Evolutionary conservation across 345 rosid species (phyloP).

Genomic region (Gossypium sturtianum): DNA sequence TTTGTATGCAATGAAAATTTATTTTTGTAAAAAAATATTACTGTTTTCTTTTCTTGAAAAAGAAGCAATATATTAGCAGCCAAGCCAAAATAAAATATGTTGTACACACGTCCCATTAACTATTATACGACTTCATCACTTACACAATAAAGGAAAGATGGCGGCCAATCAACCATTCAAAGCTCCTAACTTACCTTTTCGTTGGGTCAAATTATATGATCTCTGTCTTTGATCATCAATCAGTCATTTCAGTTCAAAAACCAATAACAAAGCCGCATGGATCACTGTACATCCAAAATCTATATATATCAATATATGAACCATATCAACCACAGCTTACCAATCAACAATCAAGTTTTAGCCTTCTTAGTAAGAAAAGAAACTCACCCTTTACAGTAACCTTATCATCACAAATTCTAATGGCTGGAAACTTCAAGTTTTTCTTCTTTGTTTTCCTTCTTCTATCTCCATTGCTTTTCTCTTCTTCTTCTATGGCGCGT

Average conservation of each 20-base stretch:
- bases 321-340: background rate
- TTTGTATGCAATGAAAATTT: no score
- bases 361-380: background rate
- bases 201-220: background rate
- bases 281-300: background rate
- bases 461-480: conserved; percentile 1
- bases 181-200: background rate
- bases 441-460: conserved; percentile 11
- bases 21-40: no score
- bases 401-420: background rate
- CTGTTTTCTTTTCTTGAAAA: background rate
- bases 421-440: conserved; percentile 21
- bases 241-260: background rate
- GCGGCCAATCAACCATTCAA: background rate
- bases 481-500: conserved; percentile 27
- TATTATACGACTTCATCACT: background rate
- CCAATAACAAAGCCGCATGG: background rate
- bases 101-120: background rate
- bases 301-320: background rate
- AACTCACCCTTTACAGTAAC: background rate
- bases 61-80: background rate
- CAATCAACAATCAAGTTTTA: background rate
- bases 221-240: background rate
- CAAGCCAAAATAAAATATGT: background rate
- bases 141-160: background rate